Evolutionary conservation across 495 filamentous ascomycete genomes (phyloP).

Genomic region (Daldinia decipiens): DNA sequence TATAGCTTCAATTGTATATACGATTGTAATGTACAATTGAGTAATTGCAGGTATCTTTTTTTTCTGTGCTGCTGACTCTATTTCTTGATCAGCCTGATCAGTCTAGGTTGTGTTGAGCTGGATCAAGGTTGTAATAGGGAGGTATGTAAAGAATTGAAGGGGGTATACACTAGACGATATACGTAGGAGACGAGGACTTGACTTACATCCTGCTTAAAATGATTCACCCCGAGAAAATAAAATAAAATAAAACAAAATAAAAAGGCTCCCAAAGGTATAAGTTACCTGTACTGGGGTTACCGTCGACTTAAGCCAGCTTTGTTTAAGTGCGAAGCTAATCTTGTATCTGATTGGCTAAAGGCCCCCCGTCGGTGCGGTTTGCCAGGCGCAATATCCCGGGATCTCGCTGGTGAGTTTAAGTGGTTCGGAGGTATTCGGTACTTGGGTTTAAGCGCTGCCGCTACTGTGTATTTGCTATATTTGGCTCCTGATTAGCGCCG

Average conservation of each 20-base stretch:
- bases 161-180: not conserved
- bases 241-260: not conserved
- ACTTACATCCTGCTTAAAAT: conserved; percentile 32
- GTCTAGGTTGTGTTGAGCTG: conserved; percentile 9
- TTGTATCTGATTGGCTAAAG: conserved; percentile 29
- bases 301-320: conserved; percentile 34
- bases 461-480: conserved; percentile 46
- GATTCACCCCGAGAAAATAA: conserved; percentile 15
- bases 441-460: conserved; percentile 46
- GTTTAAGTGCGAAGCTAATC: conserved; percentile 24
- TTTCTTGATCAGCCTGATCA: conserved; percentile 23
- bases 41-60: not conserved
- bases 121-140: conserved; percentile 1
- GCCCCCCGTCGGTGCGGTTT: conserved; percentile 32
- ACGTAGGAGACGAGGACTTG: conserved; percentile 1
- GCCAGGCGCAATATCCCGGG: conserved; percentile 43
- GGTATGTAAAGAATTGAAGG: not conserved
- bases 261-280: conserved; percentile 26
- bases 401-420: conserved; percentile 28
- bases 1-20: conserved; percentile 32
- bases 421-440: conserved; percentile 43
- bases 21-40: conserved; percentile 12
- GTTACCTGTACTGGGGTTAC: conserved; percentile 33
- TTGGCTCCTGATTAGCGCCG: conserved; percentile 44
- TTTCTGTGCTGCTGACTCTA: conserved; percentile 25